Evolutionary conservation across 257 asterid species (phyloP).

Genomic region (Nicotiana undulata): DNA sequence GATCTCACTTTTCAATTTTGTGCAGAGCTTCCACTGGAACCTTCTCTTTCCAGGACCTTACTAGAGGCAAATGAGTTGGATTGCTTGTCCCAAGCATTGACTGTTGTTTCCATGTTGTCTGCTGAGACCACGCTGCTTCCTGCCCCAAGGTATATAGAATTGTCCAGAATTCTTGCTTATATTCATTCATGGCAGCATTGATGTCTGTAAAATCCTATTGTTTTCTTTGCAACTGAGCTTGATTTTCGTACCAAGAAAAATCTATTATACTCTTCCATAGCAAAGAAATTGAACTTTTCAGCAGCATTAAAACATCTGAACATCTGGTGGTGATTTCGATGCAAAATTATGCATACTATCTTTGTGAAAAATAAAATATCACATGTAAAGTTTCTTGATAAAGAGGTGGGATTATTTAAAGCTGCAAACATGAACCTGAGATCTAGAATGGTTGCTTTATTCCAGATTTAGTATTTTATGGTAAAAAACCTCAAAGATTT

Average conservation of each 20-base stretch:
- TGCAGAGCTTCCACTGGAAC: slow-evolving; percentile 97
- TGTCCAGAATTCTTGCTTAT: slow-evolving; percentile 1
- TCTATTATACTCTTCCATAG: neutral
- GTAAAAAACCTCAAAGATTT: neutral
- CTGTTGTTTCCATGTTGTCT: slow-evolving; percentile 92
- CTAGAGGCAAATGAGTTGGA: slow-evolving; percentile 86
- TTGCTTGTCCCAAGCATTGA: slow-evolving; percentile 78
- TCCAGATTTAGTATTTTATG: neutral
- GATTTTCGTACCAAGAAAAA: neutral
- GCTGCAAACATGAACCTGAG: neutral
- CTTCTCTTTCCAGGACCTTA: slow-evolving; percentile 91
- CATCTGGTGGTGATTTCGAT: neutral
- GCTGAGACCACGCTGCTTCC: slow-evolving; percentile 79
- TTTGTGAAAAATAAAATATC: neutral
- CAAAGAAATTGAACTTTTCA: neutral
- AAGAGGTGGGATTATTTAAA: neutral
- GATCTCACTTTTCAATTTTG: slow-evolving; percentile 9
- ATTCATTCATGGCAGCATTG: neutral
- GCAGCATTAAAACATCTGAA: neutral
- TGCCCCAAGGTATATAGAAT: slow-evolving; percentile 48
- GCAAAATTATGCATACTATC: neutral
- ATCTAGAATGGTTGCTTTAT: neutral
- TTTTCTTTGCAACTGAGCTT: neutral
- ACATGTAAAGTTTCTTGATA: neutral
- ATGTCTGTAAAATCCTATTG: neutral